Percentiles rank a stretch among this genome's conserved stretches.
These are phyloP conservation scores for Chalara sp. DNA, from an alignment of 2,329 filamentous ascomycete genomes.

Conservation along the genomic window DNA sequence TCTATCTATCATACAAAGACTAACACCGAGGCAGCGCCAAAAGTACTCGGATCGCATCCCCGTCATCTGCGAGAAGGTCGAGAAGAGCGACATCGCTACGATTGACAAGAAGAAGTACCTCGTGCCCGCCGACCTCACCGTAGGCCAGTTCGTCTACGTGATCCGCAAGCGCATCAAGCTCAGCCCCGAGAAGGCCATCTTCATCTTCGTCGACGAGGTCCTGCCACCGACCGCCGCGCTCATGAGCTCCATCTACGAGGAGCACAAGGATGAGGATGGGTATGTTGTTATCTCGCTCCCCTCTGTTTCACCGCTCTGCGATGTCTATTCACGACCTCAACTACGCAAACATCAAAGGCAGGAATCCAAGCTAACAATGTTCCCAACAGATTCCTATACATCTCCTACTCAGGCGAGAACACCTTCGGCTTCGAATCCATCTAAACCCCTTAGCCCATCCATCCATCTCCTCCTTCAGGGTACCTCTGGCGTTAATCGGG, in stretches of 20 bases:
- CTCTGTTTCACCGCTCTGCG: conserved; percentile 3
- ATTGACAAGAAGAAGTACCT: conserved; percentile 99
- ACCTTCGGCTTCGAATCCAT: conserved; percentile 72
- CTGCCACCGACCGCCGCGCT: conserved; percentile 92
- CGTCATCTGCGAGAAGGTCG: conserved; percentile 99
- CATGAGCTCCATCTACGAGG: conserved; percentile 99
- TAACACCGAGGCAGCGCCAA: conserved; percentile 51
- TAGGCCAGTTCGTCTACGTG: conserved; percentile 99
- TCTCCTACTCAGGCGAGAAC: conserved; percentile 98
- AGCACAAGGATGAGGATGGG: conserved; percentile 83
- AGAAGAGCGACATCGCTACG: conserved; percentile 97
- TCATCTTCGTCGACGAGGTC: conserved; percentile 99
- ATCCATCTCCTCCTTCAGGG: background rate
- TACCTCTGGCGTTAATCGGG: background rate
- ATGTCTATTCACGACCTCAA: background rate
- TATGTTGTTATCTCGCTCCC: conserved; percentile 31
- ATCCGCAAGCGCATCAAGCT: conserved; percentile 99
- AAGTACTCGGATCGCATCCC: conserved; percentile 99
- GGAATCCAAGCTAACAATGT: background rate
- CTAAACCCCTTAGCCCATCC: background rate
- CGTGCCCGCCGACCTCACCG: conserved; percentile 92
- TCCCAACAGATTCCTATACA: conserved; percentile 66
- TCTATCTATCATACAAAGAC: background rate
- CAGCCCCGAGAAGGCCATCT: conserved; percentile 98
- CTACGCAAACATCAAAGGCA: background rate